Percentiles rank a stretch among this genome's conserved stretches.
Evolutionary conservation across 768 basidiomycete species (phyloP).

Genomic region (Lactarius psammicola): DNA sequence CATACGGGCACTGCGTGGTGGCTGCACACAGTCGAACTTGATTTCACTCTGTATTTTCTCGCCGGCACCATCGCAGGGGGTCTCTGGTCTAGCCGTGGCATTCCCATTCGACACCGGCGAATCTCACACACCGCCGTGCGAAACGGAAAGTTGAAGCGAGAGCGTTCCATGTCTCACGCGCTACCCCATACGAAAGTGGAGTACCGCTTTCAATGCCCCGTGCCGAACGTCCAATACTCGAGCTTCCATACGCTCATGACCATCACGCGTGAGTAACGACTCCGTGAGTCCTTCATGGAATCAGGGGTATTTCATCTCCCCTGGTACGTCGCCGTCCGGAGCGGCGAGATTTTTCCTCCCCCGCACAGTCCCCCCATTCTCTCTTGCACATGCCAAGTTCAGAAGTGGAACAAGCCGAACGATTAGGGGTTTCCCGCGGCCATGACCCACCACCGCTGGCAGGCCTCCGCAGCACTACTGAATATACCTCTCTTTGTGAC

Average conservation of each 20-base stretch:
- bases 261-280: conserved; percentile 67
- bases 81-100: conserved; percentile 34
- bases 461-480: conserved; percentile 70
- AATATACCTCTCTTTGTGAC: conserved; percentile 86
- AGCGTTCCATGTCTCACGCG: not conserved
- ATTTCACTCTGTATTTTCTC: conserved; percentile 71
- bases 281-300: conserved; percentile 68
- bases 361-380: not conserved
- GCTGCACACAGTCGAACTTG: conserved; percentile 37
- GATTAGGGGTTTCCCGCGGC: not conserved
- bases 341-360: not conserved
- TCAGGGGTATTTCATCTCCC: conserved; percentile 78
- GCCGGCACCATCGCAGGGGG: conserved; percentile 71
- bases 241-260: conserved; percentile 61
- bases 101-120: conserved; percentile 38
- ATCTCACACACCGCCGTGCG: not conserved
- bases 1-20: too few relatives aligned
- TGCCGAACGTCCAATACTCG: conserved; percentile 56
- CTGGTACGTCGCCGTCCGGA: conserved; percentile 48
- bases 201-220: conserved; percentile 72
- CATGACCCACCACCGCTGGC: not conserved
- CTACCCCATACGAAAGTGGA: conserved; percentile 50
- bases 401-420: conserved; percentile 1
- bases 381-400: not conserved
- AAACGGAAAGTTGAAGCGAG: not conserved